These are phyloP conservation scores for Dysphania ambrosioides DNA, from an alignment of 148 eudicot species.

Conservation along the genomic window DNA sequence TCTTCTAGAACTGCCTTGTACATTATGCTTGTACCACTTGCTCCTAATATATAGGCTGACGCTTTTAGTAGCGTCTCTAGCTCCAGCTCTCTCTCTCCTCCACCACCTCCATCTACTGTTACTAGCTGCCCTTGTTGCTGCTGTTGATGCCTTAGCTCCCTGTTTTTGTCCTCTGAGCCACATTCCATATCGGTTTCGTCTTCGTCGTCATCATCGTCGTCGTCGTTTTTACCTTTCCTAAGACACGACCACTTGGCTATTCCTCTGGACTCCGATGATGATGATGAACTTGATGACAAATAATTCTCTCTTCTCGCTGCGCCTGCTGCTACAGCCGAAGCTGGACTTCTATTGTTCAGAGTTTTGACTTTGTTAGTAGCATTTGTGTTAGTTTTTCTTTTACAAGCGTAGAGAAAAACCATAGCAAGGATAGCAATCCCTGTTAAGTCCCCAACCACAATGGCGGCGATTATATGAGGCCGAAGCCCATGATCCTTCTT, in stretches of 20 bases:
- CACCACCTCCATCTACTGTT: conserved; percentile 42
- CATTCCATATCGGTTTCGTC: conserved; percentile 24
- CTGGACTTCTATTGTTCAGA: neutral
- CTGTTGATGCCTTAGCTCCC: conserved; percentile 6
- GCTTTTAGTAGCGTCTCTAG: conserved; percentile 82
- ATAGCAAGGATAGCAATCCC: conserved; percentile 47
- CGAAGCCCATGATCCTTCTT: conserved; percentile 15
- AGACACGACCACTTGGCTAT: conserved; percentile 63
- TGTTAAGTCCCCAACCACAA: conserved; percentile 60
- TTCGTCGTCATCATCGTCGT: conserved; percentile 33
- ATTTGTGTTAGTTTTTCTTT: conserved; percentile 21
- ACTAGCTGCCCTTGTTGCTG: conserved; percentile 52
- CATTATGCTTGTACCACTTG: conserved; percentile 79
- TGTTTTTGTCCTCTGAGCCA: conserved; percentile 14
- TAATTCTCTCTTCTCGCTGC: conserved; percentile 23
- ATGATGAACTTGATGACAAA: conserved; percentile 35
- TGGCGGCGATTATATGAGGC: conserved; percentile 52
- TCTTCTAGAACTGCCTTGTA: conserved; percentile 91
- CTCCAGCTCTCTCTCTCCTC: conserved; percentile 50
- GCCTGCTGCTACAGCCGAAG: neutral
- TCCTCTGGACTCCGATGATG: conserved; percentile 49
- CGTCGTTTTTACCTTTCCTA: conserved; percentile 35
- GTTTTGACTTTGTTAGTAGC: neutral
- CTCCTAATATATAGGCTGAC: conserved; percentile 83
- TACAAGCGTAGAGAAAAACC: conserved; percentile 42